Evolutionary conservation across 164 flowering plant species (phyloP).

Genomic region (Stephania cephalantha): DNA sequence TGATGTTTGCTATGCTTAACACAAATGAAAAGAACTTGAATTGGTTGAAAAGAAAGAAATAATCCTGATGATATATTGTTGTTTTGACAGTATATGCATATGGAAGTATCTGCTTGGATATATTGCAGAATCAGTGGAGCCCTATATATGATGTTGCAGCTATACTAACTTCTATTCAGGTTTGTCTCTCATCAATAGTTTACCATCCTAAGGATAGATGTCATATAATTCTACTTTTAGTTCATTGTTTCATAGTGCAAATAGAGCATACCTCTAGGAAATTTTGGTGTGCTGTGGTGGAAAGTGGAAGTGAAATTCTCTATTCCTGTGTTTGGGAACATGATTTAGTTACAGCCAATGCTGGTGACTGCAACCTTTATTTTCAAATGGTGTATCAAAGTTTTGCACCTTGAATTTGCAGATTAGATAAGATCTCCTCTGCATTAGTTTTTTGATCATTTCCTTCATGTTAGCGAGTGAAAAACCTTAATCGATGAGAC

Average conservation of each 20-base stretch:
- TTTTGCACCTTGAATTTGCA: neutral
- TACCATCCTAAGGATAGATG: neutral
- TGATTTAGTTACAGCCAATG: neutral
- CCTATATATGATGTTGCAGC: constrained; percentile 38
- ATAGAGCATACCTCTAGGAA: neutral
- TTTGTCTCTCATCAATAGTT: constrained; percentile 1
- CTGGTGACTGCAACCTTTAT: neutral
- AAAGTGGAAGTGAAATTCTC: neutral
- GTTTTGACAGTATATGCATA: constrained; percentile 31
- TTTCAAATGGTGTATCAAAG: neutral
- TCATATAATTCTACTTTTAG: neutral
- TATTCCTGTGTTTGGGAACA: neutral
- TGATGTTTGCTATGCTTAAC: neutral
- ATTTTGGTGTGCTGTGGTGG: neutral
- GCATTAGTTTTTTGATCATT: neutral
- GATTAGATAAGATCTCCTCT: neutral
- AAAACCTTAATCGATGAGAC: neutral
- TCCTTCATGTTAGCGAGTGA: neutral
- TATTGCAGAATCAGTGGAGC: constrained; percentile 37
- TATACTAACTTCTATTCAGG: constrained; percentile 33
- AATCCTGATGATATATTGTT: constrained; percentile 4
- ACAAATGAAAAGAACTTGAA: neutral
- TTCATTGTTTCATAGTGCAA: neutral
- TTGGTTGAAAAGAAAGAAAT: neutral
- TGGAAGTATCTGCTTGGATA: constrained; percentile 38